A percentile compares a stretch with the other conserved stretches of the same genome.
phyloP scores from a whole-genome alignment of 257 asterid genomes.

The Oldenlandia corymbosa region DNA sequence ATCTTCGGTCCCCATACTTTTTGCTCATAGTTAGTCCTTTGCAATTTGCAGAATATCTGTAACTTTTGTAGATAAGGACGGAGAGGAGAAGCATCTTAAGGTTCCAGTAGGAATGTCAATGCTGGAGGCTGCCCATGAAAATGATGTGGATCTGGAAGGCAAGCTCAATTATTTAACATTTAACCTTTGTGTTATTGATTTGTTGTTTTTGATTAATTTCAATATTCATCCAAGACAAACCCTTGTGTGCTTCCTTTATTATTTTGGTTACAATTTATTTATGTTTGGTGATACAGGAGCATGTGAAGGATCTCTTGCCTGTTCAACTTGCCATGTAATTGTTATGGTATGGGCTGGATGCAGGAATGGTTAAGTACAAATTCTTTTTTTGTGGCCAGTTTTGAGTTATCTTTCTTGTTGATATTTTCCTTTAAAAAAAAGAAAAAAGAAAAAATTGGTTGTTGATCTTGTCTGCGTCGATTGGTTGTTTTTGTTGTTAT shows the following conservation, averaged over 20 bases:
- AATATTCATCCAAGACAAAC: background rate
- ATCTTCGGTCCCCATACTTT: background rate
- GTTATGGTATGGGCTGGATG: slow-evolving; percentile 61
- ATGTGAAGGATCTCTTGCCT: slow-evolving; percentile 97
- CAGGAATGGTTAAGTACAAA: background rate
- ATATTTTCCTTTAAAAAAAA: background rate
- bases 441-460: too few relatives aligned
- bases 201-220: background rate
- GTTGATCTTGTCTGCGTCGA: background rate
- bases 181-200: background rate
- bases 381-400: too few relatives aligned
- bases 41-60: slow-evolving; percentile 60
- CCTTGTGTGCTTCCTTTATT: background rate
- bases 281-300: slow-evolving; percentile 51
- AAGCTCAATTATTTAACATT: background rate
- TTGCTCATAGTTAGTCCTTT: slow-evolving; percentile 9
- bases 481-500: slow-evolving; percentile 14
- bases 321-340: slow-evolving; percentile 92
- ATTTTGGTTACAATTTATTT: background rate
- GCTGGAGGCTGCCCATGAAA: slow-evolving; percentile 93
- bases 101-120: slow-evolving; percentile 89
- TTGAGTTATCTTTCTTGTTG: background rate
- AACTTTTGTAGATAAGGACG: slow-evolving; percentile 80
- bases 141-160: slow-evolving; percentile 94
- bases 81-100: slow-evolving; percentile 64